Evolutionary conservation across 257 asterid species (phyloP).

Genomic region (Jaltomata sinuosa): DNA sequence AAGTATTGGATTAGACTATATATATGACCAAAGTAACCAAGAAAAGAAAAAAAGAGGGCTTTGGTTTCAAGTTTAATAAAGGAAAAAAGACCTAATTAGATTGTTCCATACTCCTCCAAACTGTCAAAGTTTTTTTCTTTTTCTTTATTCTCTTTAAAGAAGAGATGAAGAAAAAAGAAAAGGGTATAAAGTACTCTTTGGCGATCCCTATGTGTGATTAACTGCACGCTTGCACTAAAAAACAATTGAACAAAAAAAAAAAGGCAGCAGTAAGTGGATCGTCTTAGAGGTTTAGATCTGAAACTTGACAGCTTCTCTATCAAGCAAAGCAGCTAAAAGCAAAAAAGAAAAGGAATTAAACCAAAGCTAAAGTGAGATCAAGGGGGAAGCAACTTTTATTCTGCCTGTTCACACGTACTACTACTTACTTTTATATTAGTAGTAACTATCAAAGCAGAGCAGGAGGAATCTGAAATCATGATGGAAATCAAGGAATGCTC

Average conservation of each 20-base stretch:
- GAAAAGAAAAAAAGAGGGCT: background rate
- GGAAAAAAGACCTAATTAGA: background rate
- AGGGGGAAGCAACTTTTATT: background rate
- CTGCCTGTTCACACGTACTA: background rate
- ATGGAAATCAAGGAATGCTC: background rate
- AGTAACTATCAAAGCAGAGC: background rate
- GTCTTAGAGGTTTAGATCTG: background rate
- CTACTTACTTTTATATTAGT: background rate
- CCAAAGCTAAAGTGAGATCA: background rate
- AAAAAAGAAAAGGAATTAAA: background rate
- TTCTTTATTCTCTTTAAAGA: background rate
- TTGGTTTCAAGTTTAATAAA: background rate
- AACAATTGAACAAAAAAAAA: background rate
- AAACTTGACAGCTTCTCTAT: background rate
- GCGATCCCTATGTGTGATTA: slow-evolving; percentile 47
- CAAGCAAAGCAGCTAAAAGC: background rate
- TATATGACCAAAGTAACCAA: background rate
- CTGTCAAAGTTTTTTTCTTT: background rate
- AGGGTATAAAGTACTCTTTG: slow-evolving; percentile 8
- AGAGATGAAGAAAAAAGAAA: background rate
- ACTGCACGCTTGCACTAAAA: background rate
- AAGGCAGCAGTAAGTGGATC: background rate
- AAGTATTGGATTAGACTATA: background rate
- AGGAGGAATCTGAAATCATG: background rate
- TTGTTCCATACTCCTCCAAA: background rate